phyloP scores from a whole-genome alignment of 2,329 filamentous ascomycete species.

The Trichoderma cornu-damae region DNA sequence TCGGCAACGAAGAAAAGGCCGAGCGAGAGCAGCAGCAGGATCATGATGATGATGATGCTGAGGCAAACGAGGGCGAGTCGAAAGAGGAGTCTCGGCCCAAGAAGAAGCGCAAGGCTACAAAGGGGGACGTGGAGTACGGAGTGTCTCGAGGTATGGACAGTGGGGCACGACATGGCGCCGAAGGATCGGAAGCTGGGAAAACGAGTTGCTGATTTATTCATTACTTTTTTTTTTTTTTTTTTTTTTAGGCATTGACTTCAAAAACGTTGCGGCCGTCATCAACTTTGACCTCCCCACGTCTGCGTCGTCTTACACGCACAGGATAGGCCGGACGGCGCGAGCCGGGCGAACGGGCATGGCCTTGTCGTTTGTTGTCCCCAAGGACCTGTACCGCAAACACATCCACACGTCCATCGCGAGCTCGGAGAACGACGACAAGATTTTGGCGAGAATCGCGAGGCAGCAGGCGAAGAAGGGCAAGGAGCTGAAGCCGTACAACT shows the following conservation, averaged over 20 bases:
- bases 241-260: conserved; percentile 69
- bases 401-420: conserved; percentile 74
- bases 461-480: conserved; percentile 74
- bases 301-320: conserved; percentile 92
- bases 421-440: conserved; percentile 76
- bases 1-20: conserved; percentile 57
- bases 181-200: too few species aligned
- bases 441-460: conserved; percentile 72
- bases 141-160: conserved; percentile 78
- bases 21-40: conserved; percentile 38
- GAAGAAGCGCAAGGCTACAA: conserved; percentile 45
- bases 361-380: conserved; percentile 87
- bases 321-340: conserved; percentile 87
- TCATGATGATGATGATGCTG: too few species aligned
- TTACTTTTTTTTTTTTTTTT: neutral
- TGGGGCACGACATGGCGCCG: too few species aligned
- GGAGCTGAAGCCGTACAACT: conserved; percentile 83
- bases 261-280: conserved; percentile 87
- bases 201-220: neutral
- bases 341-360: conserved; percentile 91
- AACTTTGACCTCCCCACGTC: conserved; percentile 93
- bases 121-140: conserved; percentile 79
- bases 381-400: conserved; percentile 79
- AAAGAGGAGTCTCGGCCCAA: conserved; percentile 28
- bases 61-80: conserved; percentile 26